Evolutionary conservation across 768 basidiomycete species (phyloP), one percentile per base, ranked within the genome.

Genomic region (Leccinellum rugosiceps): DNA sequence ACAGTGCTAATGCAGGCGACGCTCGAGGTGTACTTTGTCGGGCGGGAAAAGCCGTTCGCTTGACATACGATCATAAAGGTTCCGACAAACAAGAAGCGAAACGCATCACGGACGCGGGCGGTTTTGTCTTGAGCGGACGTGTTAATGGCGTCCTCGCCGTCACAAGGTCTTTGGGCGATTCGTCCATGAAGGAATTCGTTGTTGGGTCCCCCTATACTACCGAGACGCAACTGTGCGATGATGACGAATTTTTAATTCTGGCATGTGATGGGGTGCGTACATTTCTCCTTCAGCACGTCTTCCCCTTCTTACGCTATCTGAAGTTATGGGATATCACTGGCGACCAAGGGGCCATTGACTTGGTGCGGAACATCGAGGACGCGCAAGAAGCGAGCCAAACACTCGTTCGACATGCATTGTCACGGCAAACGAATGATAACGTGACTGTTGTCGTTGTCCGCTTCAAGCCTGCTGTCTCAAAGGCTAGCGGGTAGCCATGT

Each of bases 31-130:
- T 99, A 11, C 81, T 99, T 17, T 95, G 91, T 68, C 87, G 97
- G 46, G 84, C 80, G 13, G 97, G 97, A 28, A 89, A 85, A 64
- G 97, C 94, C 5, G 86, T 98, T 4, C 82, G 97, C 46, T 75
- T 99, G 68, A 98, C 97, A 19, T 98, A 99, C 70, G 97, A 99
- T 69, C 97, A 99, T 79, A 99, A 99, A 72, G 97, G 97, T 30
- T 88, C 90, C 6, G 97, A 99, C 72, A 88, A 89, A 67, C 94
- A 96, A 72, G 97, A 99, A 74, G 95, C 95, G 19, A 98, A 97
- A 75, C 84, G 97, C 21, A 98, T 99, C 71, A 94, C 83, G 50
- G 97, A 98, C 68, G 97, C 97, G 0, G 97, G 97, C 10, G 97
- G 97, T 2, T 99, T 98, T 69, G 95, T 99, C 21, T 87, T 99